Evolutionary conservation across 345 rosid species (phyloP).

Genomic region (Rhodamnia rubescens): DNA sequence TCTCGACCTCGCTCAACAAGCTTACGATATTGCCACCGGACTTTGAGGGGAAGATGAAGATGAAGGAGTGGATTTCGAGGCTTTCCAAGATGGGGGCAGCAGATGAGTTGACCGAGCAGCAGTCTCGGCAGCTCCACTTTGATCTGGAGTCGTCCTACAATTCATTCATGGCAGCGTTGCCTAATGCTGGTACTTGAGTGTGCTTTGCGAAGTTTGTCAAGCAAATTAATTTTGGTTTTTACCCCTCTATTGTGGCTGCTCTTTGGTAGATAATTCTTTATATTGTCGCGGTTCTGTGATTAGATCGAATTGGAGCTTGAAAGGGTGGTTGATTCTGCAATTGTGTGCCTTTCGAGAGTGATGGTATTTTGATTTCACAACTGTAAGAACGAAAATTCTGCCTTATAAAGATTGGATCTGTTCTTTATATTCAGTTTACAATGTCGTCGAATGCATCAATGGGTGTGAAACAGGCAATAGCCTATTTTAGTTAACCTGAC

Average conservation of each 20-base stretch:
- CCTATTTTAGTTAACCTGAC: background rate
- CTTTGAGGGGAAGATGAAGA: conserved; percentile 87
- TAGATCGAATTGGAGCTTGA: background rate
- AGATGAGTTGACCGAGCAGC: conserved; percentile 93
- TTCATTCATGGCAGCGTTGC: conserved; percentile 97
- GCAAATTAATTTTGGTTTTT: background rate
- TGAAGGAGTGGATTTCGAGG: conserved; percentile 89
- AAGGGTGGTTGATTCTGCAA: background rate
- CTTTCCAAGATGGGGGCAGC: conserved; percentile 93
- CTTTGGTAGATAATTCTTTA: background rate
- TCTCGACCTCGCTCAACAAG: conserved; percentile 69
- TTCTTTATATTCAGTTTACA: background rate
- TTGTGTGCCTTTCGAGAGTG: background rate
- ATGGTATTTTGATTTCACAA: background rate
- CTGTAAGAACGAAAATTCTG: background rate
- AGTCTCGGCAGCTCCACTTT: conserved; percentile 86
- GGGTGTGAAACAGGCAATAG: background rate
- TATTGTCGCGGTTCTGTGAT: background rate
- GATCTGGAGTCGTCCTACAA: conserved; percentile 93
- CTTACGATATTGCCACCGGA: conserved; percentile 67
- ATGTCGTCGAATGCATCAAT: background rate
- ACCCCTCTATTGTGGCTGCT: background rate
- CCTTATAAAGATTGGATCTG: background rate
- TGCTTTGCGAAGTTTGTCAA: background rate
- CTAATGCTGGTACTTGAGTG: conserved; percentile 57